Percentiles rank a stretch among this genome's conserved stretches.
Evolutionary conservation across 805 yeast species (phyloP).

Genomic region (Yamadazyma nakazawae): DNA sequence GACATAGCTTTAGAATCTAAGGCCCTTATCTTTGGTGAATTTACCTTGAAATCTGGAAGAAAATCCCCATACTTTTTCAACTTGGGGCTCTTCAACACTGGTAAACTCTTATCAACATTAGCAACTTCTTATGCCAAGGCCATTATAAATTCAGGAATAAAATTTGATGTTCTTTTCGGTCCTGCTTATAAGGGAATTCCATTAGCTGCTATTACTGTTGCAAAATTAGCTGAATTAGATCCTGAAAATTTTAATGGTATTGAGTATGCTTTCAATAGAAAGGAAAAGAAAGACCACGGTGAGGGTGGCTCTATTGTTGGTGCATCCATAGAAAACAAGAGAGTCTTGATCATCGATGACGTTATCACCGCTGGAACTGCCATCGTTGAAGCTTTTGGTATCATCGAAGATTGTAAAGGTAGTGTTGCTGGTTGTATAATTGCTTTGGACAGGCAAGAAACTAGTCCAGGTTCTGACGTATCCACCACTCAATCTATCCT

Average conservation of each 20-base stretch:
- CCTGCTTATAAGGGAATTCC: constrained; percentile 99
- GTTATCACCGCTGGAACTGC: constrained; percentile 99
- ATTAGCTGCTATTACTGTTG: constrained; percentile 86
- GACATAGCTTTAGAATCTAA: constrained; percentile 77
- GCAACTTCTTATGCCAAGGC: constrained; percentile 89
- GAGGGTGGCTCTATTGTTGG: constrained; percentile 98
- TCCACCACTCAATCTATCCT: constrained; percentile 84
- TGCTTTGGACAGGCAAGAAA: constrained; percentile 94
- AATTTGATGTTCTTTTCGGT: constrained; percentile 90
- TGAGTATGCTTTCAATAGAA: constrained; percentile 93
- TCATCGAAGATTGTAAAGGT: constrained; percentile 70
- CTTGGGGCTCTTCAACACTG: constrained; percentile 84
- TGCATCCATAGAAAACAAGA: constrained; percentile 63
- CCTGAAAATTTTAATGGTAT: constrained; percentile 70
- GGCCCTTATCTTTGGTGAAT: constrained; percentile 84
- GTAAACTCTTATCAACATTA: constrained; percentile 69
- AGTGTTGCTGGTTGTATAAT: constrained; percentile 78
- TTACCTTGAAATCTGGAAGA: constrained; percentile 90
- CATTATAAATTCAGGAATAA: constrained; percentile 73
- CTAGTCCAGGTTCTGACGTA: constrained; percentile 59
- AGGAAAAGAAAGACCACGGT: constrained; percentile 96
- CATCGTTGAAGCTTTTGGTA: constrained; percentile 85
- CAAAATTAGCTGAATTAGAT: constrained; percentile 87
- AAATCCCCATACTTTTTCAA: constrained; percentile 95
- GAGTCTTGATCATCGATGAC: constrained; percentile 86